Conservation (phyloP, 2,329 filamentous ascomycete genomes). For the Tolypocladium sp. region DNA sequence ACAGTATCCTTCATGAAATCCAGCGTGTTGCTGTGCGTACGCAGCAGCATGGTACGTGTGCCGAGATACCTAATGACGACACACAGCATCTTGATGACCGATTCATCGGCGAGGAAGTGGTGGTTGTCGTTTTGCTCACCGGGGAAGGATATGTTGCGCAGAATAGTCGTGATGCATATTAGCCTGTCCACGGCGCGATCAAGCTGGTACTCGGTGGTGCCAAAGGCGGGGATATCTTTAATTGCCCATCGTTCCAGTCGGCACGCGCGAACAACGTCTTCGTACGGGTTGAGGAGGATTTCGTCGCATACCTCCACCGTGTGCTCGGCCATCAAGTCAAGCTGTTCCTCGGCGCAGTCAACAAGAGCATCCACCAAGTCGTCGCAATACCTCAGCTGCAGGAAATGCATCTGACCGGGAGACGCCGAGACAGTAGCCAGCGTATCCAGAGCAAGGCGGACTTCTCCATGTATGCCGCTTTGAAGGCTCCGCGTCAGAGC, state of each 20-base stretch:
- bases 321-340: conserved; percentile 76
- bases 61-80: conserved; percentile 79
- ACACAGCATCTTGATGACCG: conserved; percentile 75
- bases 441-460: conserved; percentile 82
- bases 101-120: conserved; percentile 60
- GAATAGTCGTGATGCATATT: conserved; percentile 82
- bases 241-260: conserved; percentile 63
- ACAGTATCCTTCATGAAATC: conserved; percentile 97
- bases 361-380: conserved; percentile 82
- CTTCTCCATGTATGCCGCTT: conserved; percentile 80
- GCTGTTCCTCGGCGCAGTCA: conserved; percentile 84
- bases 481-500: conserved; percentile 84
- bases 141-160: conserved; percentile 87
- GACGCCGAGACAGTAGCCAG: conserved; percentile 59
- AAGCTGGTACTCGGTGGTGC: conserved; percentile 68
- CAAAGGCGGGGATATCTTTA: conserved; percentile 64
- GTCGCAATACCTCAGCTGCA: conserved; percentile 66
- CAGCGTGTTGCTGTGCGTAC: conserved; percentile 73
- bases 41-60: conserved; percentile 77
- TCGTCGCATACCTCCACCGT: conserved; percentile 80
- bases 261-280: conserved; percentile 76
- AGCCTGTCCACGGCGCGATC: conserved; percentile 80
- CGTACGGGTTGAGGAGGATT: conserved; percentile 74
- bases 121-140: conserved; percentile 56
- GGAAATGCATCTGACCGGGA: conserved; percentile 53